A percentile compares a stretch with the other conserved stretches of the same genome.
These are phyloP conservation scores for Ziziphus jujuba DNA, from an alignment of 306 rosid genomes.

Conservation along the genomic window DNA sequence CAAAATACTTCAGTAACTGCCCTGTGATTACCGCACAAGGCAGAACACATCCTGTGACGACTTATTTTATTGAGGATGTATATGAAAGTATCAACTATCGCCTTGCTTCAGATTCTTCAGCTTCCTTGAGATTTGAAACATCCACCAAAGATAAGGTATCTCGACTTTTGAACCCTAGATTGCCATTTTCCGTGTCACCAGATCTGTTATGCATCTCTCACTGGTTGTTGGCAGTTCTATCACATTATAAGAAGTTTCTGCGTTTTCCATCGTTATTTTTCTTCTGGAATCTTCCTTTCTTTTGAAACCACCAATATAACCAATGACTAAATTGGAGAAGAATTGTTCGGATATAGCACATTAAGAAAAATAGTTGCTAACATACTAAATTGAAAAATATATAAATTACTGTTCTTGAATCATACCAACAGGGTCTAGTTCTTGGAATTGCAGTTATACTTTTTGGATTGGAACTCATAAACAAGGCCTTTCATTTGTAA, in stretches of 20 bases:
- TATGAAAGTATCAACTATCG: conserved; percentile 70
- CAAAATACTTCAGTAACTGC: conserved; percentile 79
- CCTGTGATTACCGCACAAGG: conserved; percentile 94
- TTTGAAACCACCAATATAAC: background rate
- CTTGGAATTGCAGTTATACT: background rate
- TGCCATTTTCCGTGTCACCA: conserved; percentile 11
- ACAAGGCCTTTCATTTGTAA: background rate
- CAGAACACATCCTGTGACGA: conserved; percentile 87
- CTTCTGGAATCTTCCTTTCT: background rate
- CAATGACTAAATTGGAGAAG: background rate
- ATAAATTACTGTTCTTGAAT: too few species aligned
- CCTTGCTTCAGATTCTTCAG: conserved; percentile 83
- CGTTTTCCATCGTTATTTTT: conserved; percentile 8
- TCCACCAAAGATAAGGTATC: conserved; percentile 56
- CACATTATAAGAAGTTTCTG: conserved; percentile 13
- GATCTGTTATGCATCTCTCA: conserved; percentile 1
- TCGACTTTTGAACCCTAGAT: conserved; percentile 10
- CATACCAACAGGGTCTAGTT: too few species aligned
- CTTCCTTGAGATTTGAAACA: conserved; percentile 55
- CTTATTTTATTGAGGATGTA: conserved; percentile 83
- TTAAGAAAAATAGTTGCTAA: background rate
- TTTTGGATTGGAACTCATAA: background rate
- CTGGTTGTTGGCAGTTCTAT: background rate
- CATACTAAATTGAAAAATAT: too few species aligned
- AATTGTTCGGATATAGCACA: background rate